Evolutionary conservation across 2,329 filamentous ascomycete genomes (phyloP), one percentile per base, ranked within the genome.

Genomic region (Ophiostoma novo-ulmi): DNA sequence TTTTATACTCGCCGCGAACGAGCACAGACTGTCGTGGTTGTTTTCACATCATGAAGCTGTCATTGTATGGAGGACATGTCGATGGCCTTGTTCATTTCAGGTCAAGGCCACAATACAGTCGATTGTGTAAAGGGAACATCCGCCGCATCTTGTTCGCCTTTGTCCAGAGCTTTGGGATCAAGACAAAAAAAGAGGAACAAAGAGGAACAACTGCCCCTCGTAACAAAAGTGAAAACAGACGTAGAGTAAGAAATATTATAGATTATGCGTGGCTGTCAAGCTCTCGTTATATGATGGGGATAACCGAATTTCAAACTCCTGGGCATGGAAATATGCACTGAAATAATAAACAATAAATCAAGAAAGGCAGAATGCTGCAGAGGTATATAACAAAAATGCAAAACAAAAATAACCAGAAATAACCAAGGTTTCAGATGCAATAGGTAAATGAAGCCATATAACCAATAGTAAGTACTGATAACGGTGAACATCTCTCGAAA

Each of bases 321-420:
- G 8, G 31, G 31, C 31, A 31, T 3, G 31, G 31, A 31, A 31
- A 31, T 44, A 44, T 44, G 11, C 39, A 44, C 4, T 48, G 44
- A 48, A 26, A 22, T 22, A 3, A 10, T 22, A 20, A 35, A 20
- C 10, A 7, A 36, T 26, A 6, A 6, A 63, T 13, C 14, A 14
- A 11, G 14, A 26, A 63, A 31, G 36, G 11, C 26, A 63, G 52
- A 48, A 17, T 55, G 52, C 52, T 55, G 58, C 58, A 63, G 58
- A 63, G 58, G 58, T 63, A 63, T 63, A 31, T 35, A 63, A 63
- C 58, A 63, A 63, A 20, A 63, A 63, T 63, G 2, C 58, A 63
- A 36, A 58, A 63, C 13, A 10, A 48, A 8, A 48, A 8, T 7
- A 20, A 17, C 31, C 31, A 31, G 31, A n/a, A 20, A n/a, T 20